phyloP scores from a whole-genome alignment of 2,329 filamentous ascomycete genomes.

The Aureobasidium subglaciale region DNA sequence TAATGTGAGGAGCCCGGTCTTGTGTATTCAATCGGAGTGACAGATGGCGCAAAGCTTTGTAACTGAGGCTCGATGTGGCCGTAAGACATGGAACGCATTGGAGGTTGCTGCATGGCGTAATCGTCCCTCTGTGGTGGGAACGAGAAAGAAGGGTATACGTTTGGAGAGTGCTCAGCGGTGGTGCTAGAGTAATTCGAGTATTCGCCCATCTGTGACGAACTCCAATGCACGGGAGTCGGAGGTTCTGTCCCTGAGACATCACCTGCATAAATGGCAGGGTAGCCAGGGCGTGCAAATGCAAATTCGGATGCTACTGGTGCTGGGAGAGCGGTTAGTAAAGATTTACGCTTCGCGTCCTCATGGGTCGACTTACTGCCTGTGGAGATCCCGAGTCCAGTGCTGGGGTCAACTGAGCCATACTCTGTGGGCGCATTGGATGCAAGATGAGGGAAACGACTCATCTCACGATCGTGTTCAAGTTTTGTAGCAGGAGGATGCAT shows the following conservation, averaged over 20 bases:
- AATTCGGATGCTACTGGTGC: slow-evolving; percentile 6
- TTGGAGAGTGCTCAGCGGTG: background rate
- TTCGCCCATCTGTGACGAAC: slow-evolving; percentile 14
- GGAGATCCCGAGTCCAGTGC: slow-evolving; percentile 14
- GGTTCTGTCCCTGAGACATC: slow-evolving; percentile 7
- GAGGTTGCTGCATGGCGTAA: slow-evolving; percentile 13
- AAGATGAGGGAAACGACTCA: slow-evolving; percentile 19
- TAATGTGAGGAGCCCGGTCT: slow-evolving; percentile 12
- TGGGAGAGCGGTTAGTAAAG: background rate
- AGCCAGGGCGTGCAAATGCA: slow-evolving; percentile 2
- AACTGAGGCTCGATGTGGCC: slow-evolving; percentile 16
- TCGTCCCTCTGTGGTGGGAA: slow-evolving; percentile 4
- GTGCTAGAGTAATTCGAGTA: slow-evolving; percentile 7
- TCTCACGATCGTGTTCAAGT: slow-evolving; percentile 15
- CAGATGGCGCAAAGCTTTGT: background rate
- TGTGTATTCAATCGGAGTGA: background rate
- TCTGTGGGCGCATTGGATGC: slow-evolving; percentile 20
- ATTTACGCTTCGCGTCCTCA: background rate
- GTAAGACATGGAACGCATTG: slow-evolving; percentile 19
- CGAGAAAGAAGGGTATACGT: background rate
- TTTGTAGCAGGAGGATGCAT: slow-evolving; percentile 3
- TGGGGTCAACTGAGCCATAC: slow-evolving; percentile 18
- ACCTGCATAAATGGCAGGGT: background rate
- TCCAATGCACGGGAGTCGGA: background rate
- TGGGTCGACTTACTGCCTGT: background rate